Percentiles rank a stretch among this genome's conserved stretches.
Evolutionary conservation across 306 rosid species (phyloP).

Genomic region (Cucurbita ficifolia): DNA sequence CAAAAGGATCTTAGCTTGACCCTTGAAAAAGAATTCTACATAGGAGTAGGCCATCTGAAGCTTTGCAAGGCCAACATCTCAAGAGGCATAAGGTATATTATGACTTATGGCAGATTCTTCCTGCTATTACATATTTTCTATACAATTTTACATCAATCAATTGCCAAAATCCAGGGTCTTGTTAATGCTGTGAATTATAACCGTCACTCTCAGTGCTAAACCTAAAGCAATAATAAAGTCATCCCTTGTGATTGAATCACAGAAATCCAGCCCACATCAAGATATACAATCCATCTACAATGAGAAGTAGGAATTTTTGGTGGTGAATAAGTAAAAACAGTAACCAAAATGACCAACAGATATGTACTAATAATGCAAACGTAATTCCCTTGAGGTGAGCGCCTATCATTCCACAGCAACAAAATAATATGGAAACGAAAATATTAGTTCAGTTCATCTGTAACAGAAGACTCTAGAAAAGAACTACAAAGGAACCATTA

Average conservation of each 20-base stretch:
- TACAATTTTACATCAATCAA: background rate
- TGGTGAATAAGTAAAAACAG: background rate
- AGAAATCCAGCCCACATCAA: background rate
- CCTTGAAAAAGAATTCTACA: background rate
- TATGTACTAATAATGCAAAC: background rate
- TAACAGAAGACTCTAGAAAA: background rate
- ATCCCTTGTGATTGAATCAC: background rate
- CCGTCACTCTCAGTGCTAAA: background rate
- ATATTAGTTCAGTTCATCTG: background rate
- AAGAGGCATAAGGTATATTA: background rate
- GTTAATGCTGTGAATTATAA: background rate
- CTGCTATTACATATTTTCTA: background rate
- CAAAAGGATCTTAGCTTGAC: background rate
- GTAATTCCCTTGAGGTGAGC: background rate
- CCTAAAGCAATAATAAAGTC: background rate
- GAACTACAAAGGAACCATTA: background rate
- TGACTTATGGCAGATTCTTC: background rate
- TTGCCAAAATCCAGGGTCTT: background rate
- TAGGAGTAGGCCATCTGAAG: background rate
- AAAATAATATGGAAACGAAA: background rate
- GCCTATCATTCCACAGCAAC: background rate
- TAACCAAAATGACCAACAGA: background rate
- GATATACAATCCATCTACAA: background rate
- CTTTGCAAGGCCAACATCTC: background rate
- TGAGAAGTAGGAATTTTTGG: background rate